Conservation (phyloP, 495 filamentous ascomycete species). For the Aeminium ludgeri region DNA sequence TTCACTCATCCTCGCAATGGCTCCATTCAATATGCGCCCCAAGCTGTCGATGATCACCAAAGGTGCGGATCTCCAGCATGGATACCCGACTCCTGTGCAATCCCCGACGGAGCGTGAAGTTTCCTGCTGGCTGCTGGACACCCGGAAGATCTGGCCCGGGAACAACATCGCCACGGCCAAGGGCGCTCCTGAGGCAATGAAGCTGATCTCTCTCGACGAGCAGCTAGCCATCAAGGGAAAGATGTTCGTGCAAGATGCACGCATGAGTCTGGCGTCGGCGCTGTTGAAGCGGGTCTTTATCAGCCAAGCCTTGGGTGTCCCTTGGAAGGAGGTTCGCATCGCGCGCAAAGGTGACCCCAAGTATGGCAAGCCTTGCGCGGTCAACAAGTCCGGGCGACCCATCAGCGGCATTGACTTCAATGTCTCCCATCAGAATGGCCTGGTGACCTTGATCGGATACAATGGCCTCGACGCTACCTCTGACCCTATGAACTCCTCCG, state of each 20-base stretch:
- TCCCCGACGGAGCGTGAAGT: slow-evolving; percentile 4
- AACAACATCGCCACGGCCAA: slow-evolving; percentile 21
- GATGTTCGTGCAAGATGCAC: slow-evolving; percentile 46
- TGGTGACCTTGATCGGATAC: slow-evolving; percentile 47
- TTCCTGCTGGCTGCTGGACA: slow-evolving; percentile 28
- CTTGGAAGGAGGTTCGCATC: slow-evolving; percentile 48
- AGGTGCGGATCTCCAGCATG: slow-evolving; percentile 1
- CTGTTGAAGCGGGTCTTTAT: slow-evolving; percentile 68
- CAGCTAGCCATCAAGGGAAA: slow-evolving; percentile 35
- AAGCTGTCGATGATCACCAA: slow-evolving; percentile 4
- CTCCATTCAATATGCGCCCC: too few species aligned
- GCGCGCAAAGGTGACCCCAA: slow-evolving; percentile 40
- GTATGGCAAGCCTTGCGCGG: slow-evolving; percentile 46
- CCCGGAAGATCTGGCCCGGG: slow-evolving; percentile 24
- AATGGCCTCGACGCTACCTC: neutral
- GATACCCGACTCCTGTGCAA: slow-evolving; percentile 3
- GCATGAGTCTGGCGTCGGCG: slow-evolving; percentile 53
- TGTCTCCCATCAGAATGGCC: slow-evolving; percentile 69
- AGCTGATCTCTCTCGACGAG: slow-evolving; percentile 37
- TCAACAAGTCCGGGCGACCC: slow-evolving; percentile 7
- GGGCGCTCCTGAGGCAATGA: slow-evolving; percentile 35
- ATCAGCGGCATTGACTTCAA: slow-evolving; percentile 53
- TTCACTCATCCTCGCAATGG: too few species aligned
- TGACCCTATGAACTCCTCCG: neutral
- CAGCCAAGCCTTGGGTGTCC: slow-evolving; percentile 39